Conservation (phyloP, 2,329 filamentous ascomycete species). For the Lecanoromycetidae sp. region DNA sequence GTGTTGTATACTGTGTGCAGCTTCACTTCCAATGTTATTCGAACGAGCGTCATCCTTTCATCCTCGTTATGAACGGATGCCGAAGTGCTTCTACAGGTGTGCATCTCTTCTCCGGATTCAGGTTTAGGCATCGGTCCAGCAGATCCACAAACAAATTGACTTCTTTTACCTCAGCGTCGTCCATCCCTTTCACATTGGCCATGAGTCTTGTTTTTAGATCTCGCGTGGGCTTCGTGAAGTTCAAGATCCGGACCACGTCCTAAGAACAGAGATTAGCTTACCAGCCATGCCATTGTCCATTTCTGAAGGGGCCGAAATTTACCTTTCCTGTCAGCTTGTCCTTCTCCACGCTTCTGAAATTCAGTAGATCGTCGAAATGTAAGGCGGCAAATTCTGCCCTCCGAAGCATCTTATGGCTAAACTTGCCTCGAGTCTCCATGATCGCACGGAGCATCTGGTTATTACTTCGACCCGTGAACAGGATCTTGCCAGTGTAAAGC, state of each 20-base stretch:
- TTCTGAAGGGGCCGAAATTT: conserved; percentile 25
- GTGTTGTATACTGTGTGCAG: too few species aligned
- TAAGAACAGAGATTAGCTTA: conserved; percentile 26
- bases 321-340: conserved; percentile 81
- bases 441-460: conserved; percentile 97
- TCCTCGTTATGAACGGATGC: conserved; percentile 54
- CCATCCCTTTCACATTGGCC: conserved; percentile 58
- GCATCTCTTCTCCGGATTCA: conserved; percentile 88
- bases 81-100: conserved; percentile 74
- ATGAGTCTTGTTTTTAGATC: conserved; percentile 72
- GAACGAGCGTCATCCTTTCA: conserved; percentile 12
- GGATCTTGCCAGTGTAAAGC: conserved; percentile 91
- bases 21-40: too few species aligned
- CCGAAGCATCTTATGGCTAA: conserved; percentile 78
- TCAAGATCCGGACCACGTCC: conserved; percentile 56
- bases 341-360: conserved; percentile 73
- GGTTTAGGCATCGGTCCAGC: conserved; percentile 71
- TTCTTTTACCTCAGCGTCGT: conserved; percentile 61
- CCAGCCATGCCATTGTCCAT: conserved; percentile 8
- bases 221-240: conserved; percentile 61
- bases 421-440: conserved; percentile 89
- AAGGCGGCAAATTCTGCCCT: conserved; percentile 62
- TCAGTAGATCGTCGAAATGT: conserved; percentile 75
- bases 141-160: conserved; percentile 75
- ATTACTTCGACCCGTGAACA: conserved; percentile 90